Evolutionary conservation across 306 rosid genomes (phyloP).

Genomic region (Ammopiptanthus mongolicus): DNA sequence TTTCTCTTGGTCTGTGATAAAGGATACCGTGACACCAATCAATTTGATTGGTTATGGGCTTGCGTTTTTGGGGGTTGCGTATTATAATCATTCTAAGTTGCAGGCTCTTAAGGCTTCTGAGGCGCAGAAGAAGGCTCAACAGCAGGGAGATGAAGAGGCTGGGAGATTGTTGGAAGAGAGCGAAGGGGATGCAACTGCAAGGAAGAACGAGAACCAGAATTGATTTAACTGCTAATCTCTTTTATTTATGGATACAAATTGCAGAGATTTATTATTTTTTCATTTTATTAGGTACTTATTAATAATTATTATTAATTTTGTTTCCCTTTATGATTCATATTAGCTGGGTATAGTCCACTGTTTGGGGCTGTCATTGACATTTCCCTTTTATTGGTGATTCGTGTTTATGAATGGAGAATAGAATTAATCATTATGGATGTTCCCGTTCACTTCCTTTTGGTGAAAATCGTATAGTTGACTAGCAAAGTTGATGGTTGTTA

Average conservation of each 20-base stretch:
- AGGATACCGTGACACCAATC: conserved; percentile 58
- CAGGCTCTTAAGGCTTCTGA: conserved; percentile 62
- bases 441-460: neutral
- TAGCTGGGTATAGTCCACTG: neutral
- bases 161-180: conserved; percentile 61
- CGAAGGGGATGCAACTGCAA: conserved; percentile 36
- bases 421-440: conserved; percentile 9
- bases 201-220: conserved; percentile 39
- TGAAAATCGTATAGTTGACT: neutral
- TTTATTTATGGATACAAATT: conserved; percentile 3
- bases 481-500: neutral
- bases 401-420: conserved; percentile 2
- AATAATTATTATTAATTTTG: neutral
- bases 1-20: conserved; percentile 73
- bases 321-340: neutral
- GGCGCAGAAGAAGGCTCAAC: conserved; percentile 52
- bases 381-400: neutral
- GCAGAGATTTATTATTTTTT: no score
- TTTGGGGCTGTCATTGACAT: neutral
- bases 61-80: conserved; percentile 59
- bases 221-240: conserved; percentile 28
- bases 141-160: conserved; percentile 54
- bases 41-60: conserved; percentile 56
- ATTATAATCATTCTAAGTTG: conserved; percentile 62
- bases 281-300: neutral